These are phyloP conservation scores for Arctium minus DNA, from an alignment of 129 eudicot species.

Conservation along the genomic window DNA sequence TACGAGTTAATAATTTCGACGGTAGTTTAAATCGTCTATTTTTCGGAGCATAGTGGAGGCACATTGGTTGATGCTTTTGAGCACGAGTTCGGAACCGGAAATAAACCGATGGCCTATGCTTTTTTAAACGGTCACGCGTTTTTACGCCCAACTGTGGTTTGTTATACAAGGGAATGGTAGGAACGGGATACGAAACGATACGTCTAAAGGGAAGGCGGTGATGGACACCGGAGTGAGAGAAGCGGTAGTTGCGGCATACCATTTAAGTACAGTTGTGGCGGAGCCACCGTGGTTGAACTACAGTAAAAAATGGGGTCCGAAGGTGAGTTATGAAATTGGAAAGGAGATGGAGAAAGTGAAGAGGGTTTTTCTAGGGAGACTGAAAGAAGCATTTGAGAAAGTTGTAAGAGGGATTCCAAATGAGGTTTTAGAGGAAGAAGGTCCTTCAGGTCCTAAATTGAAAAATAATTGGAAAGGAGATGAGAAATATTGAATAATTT, in stretches of 20 bases:
- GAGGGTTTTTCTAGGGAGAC: slow-evolving; percentile 49
- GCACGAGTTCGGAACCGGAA: slow-evolving; percentile 29
- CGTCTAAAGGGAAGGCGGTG: slow-evolving; percentile 41
- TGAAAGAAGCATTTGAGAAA: slow-evolving; percentile 31
- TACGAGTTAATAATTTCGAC: slow-evolving; percentile 46
- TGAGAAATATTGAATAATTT: slow-evolving; percentile 36
- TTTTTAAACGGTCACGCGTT: slow-evolving; percentile 48
- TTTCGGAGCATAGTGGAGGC: slow-evolving; percentile 50
- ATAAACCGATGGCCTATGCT: slow-evolving; percentile 40
- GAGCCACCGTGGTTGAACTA: slow-evolving; percentile 75
- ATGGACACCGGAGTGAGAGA: slow-evolving; percentile 52
- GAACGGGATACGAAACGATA: slow-evolving; percentile 66
- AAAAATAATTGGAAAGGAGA: slow-evolving; percentile 51
- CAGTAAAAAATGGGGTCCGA: slow-evolving; percentile 76
- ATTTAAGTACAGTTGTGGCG: slow-evolving; percentile 21
- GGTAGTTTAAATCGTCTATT: slow-evolving; percentile 37
- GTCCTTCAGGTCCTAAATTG: slow-evolving; percentile 38
- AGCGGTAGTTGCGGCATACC: slow-evolving; percentile 37
- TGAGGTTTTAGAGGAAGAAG: slow-evolving; percentile 38
- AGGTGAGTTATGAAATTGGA: slow-evolving; percentile 40
- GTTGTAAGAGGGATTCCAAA: slow-evolving; percentile 25
- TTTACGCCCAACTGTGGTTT: slow-evolving; percentile 33
- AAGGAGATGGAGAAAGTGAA: slow-evolving; percentile 54
- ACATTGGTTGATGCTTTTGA: slow-evolving; percentile 37
- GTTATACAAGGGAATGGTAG: slow-evolving; percentile 52